Conservation (phyloP, 306 rosid species). For the Cercis canadensis region DNA sequence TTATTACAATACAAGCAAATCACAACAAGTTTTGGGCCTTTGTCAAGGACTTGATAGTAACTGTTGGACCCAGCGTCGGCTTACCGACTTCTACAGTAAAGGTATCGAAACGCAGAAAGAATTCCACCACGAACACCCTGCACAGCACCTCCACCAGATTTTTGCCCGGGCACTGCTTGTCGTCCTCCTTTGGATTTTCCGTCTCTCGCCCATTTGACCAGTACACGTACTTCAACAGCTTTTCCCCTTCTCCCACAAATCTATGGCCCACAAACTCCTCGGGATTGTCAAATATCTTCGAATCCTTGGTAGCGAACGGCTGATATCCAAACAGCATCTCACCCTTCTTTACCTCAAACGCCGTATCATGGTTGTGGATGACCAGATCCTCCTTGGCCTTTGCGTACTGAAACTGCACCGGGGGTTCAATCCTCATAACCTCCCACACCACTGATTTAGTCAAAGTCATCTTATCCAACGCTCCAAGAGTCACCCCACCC, state of each 20-base stretch:
- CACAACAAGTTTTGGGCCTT: constrained; percentile 12
- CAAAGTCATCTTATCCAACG: constrained; percentile 60
- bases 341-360: constrained; percentile 64
- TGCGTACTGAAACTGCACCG: constrained; percentile 70
- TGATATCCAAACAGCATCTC: constrained; percentile 78
- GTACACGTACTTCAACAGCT: constrained; percentile 46
- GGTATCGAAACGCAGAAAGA: constrained; percentile 51
- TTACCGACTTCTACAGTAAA: constrained; percentile 32
- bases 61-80: constrained; percentile 34
- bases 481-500: constrained; percentile 46
- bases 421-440: constrained; percentile 64
- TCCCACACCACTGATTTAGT: constrained; percentile 70
- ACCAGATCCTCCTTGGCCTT: constrained; percentile 68
- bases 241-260: constrained; percentile 9
- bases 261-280: constrained; percentile 41
- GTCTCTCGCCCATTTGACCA: constrained; percentile 57
- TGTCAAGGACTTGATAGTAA: constrained; percentile 37
- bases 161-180: constrained; percentile 55
- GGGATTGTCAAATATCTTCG: constrained; percentile 55
- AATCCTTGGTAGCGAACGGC: constrained; percentile 69
- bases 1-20: background rate
- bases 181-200: constrained; percentile 43
- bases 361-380: constrained; percentile 56
- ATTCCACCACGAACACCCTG: constrained; percentile 45
- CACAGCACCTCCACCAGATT: constrained; percentile 41